Evolutionary conservation across 768 basidiomycete genomes (phyloP).

Genomic region (Daedaleopsis sinensis): DNA sequence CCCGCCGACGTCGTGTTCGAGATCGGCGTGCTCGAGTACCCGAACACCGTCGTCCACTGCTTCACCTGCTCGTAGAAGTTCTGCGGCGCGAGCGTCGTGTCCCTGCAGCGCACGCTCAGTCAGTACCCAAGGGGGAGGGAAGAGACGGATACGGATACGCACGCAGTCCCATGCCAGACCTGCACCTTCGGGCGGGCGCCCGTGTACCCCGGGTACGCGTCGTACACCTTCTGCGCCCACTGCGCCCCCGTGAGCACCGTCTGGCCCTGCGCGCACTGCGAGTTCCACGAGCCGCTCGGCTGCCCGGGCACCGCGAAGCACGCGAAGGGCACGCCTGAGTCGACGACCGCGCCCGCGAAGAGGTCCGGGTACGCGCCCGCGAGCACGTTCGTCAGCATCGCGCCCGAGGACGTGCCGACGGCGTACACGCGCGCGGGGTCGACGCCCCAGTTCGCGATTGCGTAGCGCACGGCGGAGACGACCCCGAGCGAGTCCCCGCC

Average conservation of each 20-base stretch:
- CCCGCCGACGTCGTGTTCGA: constrained; percentile 38
- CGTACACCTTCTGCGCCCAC: constrained; percentile 50
- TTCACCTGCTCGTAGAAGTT: constrained; percentile 56
- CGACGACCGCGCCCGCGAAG: constrained; percentile 49
- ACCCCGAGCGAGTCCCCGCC: constrained; percentile 59
- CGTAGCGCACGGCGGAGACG: constrained; percentile 48
- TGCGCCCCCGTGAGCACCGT: constrained; percentile 46
- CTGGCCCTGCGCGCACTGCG: constrained; percentile 40
- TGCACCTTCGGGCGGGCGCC: constrained; percentile 53
- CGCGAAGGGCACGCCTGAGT: constrained; percentile 55
- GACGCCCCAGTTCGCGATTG: constrained; percentile 51
- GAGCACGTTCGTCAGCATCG: constrained; percentile 64
- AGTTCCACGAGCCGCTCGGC: constrained; percentile 42
- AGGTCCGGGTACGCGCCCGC: constrained; percentile 58
- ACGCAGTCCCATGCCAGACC: constrained; percentile 57
- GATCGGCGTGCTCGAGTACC: constrained; percentile 43
- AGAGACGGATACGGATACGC: constrained; percentile 2
- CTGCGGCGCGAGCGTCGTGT: constrained; percentile 51
- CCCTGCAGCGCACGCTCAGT: constrained; percentile 32
- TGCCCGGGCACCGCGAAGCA: constrained; percentile 50
- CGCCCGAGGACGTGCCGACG: constrained; percentile 54
- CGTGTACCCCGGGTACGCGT: constrained; percentile 56
- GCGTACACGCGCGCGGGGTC: constrained; percentile 50
- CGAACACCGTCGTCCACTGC: constrained; percentile 59
- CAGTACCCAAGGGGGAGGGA: not conserved